Evolutionary conservation across 2,329 filamentous ascomycete genomes (phyloP), one percentile per base, ranked within the genome.

Genomic region (Hyphodiscus sp.): DNA sequence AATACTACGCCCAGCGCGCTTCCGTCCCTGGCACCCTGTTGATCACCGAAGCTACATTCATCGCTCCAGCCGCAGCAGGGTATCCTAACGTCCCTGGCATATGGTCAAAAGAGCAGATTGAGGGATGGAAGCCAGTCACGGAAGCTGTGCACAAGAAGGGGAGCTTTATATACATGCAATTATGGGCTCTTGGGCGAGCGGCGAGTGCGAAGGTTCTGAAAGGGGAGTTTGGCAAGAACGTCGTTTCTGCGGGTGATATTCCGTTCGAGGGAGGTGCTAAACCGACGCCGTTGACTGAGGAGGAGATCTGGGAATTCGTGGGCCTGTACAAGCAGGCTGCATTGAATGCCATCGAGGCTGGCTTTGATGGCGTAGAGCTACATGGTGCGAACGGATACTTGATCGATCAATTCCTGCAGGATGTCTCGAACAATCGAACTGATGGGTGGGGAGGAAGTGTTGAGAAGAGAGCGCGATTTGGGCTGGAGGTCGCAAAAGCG

Each of bases 81-180:
- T 76, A 74, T 58, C 60, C 68, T 23, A 76, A 78, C 53, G 74
- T 75, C 0, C 81, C 82, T 0, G 81, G 79, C 1, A 76, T 85
- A 60, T 83, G 73, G 63, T 76, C 65, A 47, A 66, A 72, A 1
- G 73, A 69, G 18, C 80, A 83, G 61, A 73, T 81, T 48, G 71
- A 71, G 1, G 75, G 71, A 0, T 86, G 82, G 83, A 79, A 76
- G 57, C 70, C 74, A 48, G 71, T 85, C 44, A 81, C 79, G 1
- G 73, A 77, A 49, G 78, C 75, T 2, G 81, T 85, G 2, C 82
- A 86, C 68, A 71, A 71, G 26, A 81, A 82, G 63, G 76, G 77
- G 20, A 75, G 73, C 20, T 77, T 74, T 61, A 81, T 85, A 57
- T 85, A 75, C 68, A 61, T 76, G 5, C 83, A 86, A 65, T 69